These are phyloP conservation scores for Pinus taeda DNA, from an alignment of 75 land plant genomes.

Conservation along the genomic window DNA sequence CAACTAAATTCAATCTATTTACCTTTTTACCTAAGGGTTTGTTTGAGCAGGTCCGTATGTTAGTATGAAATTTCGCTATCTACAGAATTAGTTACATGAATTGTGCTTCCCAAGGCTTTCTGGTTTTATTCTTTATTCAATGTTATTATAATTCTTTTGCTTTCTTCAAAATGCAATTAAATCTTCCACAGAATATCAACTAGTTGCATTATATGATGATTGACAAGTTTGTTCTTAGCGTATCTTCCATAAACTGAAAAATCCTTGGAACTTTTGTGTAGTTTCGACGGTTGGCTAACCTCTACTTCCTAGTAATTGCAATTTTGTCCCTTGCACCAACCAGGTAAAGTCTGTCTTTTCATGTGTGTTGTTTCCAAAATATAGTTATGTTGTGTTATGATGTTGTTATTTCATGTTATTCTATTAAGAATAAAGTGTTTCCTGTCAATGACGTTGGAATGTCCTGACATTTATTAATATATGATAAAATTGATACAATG, in stretches of 20 bases:
- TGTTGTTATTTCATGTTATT: not conserved
- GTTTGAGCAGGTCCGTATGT: slow-evolving; percentile 44
- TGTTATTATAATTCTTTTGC: not conserved
- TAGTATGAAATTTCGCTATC: not conserved
- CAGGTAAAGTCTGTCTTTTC: slow-evolving; percentile 26
- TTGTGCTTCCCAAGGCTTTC: not conserved
- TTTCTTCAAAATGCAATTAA: not conserved
- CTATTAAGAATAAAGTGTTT: not conserved
- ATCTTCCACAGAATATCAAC: not conserved
- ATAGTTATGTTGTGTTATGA: not conserved
- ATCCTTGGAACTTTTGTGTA: slow-evolving; percentile 10
- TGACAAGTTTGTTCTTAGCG: not conserved
- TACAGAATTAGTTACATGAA: not conserved
- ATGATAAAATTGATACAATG: not conserved
- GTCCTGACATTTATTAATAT: not conserved
- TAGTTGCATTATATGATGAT: not conserved
- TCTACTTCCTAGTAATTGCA: slow-evolving; percentile 49
- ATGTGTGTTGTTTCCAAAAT: not conserved
- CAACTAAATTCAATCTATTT: slow-evolving; percentile 44
- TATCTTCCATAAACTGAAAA: slow-evolving; percentile 1
- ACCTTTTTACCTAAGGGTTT: slow-evolving; percentile 55
- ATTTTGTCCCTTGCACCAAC: slow-evolving; percentile 42
- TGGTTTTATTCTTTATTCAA: not conserved
- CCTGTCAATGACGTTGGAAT: not conserved
- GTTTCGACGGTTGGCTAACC: slow-evolving; percentile 53